These are phyloP conservation scores for Penicillium decumbens DNA, from an alignment of 2,329 filamentous ascomycete genomes.

Conservation along the genomic window DNA sequence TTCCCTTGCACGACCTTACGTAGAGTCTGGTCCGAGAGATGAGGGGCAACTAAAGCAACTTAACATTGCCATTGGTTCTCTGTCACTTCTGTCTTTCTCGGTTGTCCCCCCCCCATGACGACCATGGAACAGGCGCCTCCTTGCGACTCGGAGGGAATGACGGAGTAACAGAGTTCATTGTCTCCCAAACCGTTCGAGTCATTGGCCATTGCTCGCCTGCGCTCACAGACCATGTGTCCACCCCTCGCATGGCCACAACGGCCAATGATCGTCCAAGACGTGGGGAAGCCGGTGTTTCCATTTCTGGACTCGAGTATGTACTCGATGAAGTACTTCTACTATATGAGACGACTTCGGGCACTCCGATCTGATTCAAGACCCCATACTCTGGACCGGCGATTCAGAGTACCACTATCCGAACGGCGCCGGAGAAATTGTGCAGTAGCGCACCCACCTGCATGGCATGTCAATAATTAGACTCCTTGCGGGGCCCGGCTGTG, in stretches of 20 bases:
- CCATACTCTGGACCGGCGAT: neutral
- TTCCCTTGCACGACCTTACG: neutral
- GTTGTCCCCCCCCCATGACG: constrained; percentile 8
- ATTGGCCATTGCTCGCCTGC: constrained; percentile 11
- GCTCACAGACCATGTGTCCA: constrained; percentile 25
- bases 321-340: neutral
- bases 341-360: neutral
- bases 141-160: neutral
- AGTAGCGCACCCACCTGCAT: constrained; percentile 1
- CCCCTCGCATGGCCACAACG: constrained; percentile 23
- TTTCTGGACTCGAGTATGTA: neutral
- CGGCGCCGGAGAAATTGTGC: neutral
- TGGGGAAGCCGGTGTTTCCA: constrained; percentile 18
- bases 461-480: neutral
- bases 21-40: neutral
- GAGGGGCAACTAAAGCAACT: neutral
- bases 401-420: neutral
- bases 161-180: neutral
- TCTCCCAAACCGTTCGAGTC: constrained; percentile 1
- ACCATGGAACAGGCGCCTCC: constrained; percentile 11
- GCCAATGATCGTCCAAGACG: constrained; percentile 14
- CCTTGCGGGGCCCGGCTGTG: neutral
- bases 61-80: neutral
- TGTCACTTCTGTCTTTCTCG: constrained; percentile 2
- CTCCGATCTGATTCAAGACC: neutral